Percentiles rank a stretch among this genome's conserved stretches.
Evolutionary conservation across 1,284 basidiomycete genomes (phyloP).

Genomic region (Boletus austroedulis): DNA sequence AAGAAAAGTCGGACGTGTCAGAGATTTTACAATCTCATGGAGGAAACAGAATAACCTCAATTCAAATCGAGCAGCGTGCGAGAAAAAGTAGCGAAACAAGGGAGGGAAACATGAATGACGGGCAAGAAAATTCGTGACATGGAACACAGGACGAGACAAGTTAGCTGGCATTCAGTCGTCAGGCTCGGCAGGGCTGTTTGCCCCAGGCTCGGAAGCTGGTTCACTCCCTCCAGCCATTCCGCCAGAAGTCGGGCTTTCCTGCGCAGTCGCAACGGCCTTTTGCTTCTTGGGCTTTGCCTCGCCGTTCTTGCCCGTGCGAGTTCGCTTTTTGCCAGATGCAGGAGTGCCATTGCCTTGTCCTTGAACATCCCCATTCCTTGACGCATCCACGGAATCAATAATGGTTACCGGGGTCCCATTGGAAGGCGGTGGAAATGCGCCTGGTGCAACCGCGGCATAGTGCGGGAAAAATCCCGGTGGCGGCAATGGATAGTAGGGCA

Average conservation of each 20-base stretch:
- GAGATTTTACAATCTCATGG: conserved; percentile 20
- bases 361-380: conserved; percentile 19
- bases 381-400: conserved; percentile 30
- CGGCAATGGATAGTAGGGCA: conserved; percentile 45
- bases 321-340: conserved; percentile 34
- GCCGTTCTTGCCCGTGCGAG: conserved; percentile 31
- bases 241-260: conserved; percentile 23
- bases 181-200: conserved; percentile 25
- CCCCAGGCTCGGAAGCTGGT: conserved; percentile 22
- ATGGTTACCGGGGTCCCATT: conserved; percentile 27
- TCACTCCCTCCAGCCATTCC: conserved; percentile 29
- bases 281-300: conserved; percentile 37
- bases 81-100: conserved; percentile 1
- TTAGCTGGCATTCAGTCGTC: conserved; percentile 18
- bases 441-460: conserved; percentile 23
- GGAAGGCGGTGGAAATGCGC: conserved; percentile 29
- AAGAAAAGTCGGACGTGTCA: conserved; percentile 33
- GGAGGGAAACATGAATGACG: conserved; percentile 10
- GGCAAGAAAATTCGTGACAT: conserved; percentile 14
- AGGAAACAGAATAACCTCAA: conserved; percentile 30
- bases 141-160: conserved; percentile 16
- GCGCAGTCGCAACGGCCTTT: conserved; percentile 24
- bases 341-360: conserved; percentile 28
- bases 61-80: conserved; percentile 16
- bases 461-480: conserved; percentile 40